Base-by-base conservation (phyloP, 768 basidiomycete genomes). In the Phaeolepiota aurea region DNA sequence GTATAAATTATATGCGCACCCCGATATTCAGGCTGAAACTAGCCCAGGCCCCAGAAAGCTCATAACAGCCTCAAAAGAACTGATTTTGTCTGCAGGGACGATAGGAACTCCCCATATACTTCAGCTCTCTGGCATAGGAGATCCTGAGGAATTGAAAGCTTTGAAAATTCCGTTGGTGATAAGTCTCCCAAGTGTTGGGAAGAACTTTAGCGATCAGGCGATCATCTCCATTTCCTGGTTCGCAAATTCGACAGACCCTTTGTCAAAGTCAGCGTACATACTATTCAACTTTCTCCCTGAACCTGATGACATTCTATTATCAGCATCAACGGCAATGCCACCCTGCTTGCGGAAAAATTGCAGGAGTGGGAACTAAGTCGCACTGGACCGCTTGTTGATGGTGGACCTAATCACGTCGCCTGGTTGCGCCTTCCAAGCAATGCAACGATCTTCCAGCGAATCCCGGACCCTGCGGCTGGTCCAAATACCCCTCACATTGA, bases 41-140 rank as follows among this genome's bases (percentile, higher is more conserved):
- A 9, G 9, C 9, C 12, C 45, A 9, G 20, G 42, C 4, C 14
- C 34, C 16, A 32, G 20, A 42, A 39, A 25, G 42, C 40, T 37
- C 2, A 12, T 64, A 3, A 53, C 36, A 3, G 64, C 62, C 3
- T 39, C 18, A 9, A 57, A 58, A 16, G 64, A 66, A 46, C 52
- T 67, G 25, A 61, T 67, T 20, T 46, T 66, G 10, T 59, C 65
- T 2, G 61, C 61, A 5, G 65, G 65, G 1, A 39, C 54, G 5
- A 45, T 63, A 18, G 54, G 52, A 2, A 59, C 61, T 5, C 60
- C 63, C 7, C 48, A 49, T 20, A 50, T 64, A 18, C 51, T 64
- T 10, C 32, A 61, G 23, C 53, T 56, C 22, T 63, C 60, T 16
- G 62, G 62, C 13, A 65, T 66, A 41, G 64, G 64, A 7, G 44